Conservation (phyloP, 805 yeast genomes). For the Blastobotrys peoriensis region DNA sequence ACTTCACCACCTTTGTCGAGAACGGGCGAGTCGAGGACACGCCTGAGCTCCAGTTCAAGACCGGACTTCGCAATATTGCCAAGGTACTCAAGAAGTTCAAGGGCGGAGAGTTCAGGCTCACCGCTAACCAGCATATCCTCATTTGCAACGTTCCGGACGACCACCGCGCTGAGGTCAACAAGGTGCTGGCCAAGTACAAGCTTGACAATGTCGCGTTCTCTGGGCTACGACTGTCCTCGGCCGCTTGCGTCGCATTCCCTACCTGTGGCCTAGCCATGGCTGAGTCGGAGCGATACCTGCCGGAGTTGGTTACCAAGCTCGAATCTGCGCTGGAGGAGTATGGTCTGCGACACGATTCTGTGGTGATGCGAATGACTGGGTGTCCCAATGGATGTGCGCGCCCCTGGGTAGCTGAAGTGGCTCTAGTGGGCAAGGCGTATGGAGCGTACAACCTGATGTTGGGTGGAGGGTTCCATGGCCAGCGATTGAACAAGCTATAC, state of each 20-base stretch:
- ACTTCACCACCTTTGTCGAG: conserved; percentile 90
- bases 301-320: conserved; percentile 70
- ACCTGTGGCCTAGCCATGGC: conserved; percentile 99
- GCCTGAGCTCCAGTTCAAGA: conserved; percentile 80
- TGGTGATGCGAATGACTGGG: conserved; percentile 98
- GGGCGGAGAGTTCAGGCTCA: conserved; percentile 84
- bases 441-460: conserved; percentile 90
- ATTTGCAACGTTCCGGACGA: conserved; percentile 67
- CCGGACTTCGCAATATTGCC: conserved; percentile 79
- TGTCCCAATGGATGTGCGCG: conserved; percentile 99
- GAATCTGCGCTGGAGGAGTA: conserved; percentile 85
- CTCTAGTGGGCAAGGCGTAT: conserved; percentile 89
- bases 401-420: conserved; percentile 97
- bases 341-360: conserved; percentile 89
- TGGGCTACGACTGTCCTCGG: conserved; percentile 80
- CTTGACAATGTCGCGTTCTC: conserved; percentile 79
- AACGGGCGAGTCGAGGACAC: conserved; percentile 96
- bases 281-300: conserved; percentile 89
- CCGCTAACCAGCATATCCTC: conserved; percentile 92
- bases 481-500: conserved; percentile 84
- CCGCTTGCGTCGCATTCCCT: conserved; percentile 97
- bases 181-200: conserved; percentile 61
- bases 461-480: conserved; percentile 95
- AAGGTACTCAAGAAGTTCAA: conserved; percentile 50
- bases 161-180: conserved; percentile 57